Conservation (phyloP, 163 green algal genomes). For the Volvox carteri region DNA sequence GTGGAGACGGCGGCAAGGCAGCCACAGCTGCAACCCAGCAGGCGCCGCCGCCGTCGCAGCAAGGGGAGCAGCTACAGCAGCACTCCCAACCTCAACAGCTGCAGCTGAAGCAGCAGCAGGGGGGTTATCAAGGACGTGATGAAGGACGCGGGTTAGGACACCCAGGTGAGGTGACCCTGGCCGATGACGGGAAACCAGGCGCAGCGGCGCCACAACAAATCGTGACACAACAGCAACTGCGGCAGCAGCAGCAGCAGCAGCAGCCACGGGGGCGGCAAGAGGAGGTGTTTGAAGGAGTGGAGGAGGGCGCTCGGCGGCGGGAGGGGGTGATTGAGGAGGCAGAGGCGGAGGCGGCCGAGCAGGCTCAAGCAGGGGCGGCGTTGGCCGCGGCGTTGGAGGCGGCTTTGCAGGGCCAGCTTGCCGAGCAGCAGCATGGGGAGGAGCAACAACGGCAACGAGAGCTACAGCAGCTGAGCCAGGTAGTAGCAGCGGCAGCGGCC, state of each 20-base stretch:
- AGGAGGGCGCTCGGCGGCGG: not conserved
- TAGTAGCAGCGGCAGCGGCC: not conserved
- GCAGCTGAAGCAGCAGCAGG: too few relatives aligned
- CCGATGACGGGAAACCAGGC: too few relatives aligned
- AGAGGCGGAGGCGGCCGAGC: not conserved
- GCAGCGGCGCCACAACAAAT: too few relatives aligned
- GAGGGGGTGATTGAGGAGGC: too few relatives aligned
- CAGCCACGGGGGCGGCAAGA: not conserved
- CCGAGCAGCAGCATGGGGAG: not conserved
- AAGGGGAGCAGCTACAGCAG: conserved; percentile 10
- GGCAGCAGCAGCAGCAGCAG: conserved; percentile 5
- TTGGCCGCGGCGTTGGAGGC: not conserved
- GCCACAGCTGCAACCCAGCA: too few relatives aligned
- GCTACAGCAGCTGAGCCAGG: not conserved
- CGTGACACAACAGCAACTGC: not conserved
- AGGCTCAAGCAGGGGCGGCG: not conserved
- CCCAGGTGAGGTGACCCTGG: too few relatives aligned
- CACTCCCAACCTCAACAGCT: too few relatives aligned
- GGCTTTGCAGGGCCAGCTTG: not conserved
- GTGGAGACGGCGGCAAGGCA: not conserved
- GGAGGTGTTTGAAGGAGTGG: not conserved
- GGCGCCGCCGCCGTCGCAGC: too few relatives aligned
- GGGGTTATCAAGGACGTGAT: too few relatives aligned
- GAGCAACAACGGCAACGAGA: not conserved
- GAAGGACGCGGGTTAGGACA: too few relatives aligned